Percentiles rank a stretch among this genome's conserved stretches.
These are phyloP conservation scores for Aphanomyces euteiches DNA, from an alignment of 352 stramenopile genomes.

Conservation along the genomic window DNA sequence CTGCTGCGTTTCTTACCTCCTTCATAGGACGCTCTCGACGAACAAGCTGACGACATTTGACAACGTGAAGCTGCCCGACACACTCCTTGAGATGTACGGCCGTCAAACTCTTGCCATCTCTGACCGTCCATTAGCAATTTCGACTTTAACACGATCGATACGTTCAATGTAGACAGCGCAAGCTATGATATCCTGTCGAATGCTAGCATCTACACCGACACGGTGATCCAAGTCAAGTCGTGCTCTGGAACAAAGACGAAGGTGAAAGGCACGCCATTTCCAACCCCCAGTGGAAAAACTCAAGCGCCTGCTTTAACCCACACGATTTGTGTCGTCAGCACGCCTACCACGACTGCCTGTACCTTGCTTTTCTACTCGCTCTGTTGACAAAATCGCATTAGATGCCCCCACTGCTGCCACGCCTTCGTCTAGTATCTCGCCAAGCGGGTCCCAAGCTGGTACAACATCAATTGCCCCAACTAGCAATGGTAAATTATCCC, in stretches of 20 bases:
- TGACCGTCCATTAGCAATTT: background rate
- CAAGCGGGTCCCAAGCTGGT: too few relatives aligned
- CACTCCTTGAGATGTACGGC: constrained; percentile 14
- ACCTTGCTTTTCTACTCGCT: background rate
- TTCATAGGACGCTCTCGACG: constrained; percentile 6
- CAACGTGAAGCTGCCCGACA: background rate
- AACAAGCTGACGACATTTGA: constrained; percentile 23
- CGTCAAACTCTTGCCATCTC: background rate
- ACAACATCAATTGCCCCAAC: too few relatives aligned
- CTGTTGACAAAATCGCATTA: background rate
- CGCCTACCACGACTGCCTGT: background rate
- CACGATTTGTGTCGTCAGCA: constrained; percentile 1
- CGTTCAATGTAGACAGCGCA: constrained; percentile 17
- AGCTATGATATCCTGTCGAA: background rate
- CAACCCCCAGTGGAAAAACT: background rate
- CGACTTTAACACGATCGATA: constrained; percentile 11
- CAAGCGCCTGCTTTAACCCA: background rate
- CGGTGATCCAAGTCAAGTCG: background rate
- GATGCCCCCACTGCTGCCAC: too few relatives aligned
- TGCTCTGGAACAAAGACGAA: constrained; percentile 12
- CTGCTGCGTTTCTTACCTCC: background rate
- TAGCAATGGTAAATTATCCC: too few relatives aligned
- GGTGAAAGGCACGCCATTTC: constrained; percentile 4
- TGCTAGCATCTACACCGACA: background rate
- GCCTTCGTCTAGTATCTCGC: too few relatives aligned